Evolutionary conservation across 768 basidiomycete genomes (phyloP).

Genomic region (Amanita pallidorosea): DNA sequence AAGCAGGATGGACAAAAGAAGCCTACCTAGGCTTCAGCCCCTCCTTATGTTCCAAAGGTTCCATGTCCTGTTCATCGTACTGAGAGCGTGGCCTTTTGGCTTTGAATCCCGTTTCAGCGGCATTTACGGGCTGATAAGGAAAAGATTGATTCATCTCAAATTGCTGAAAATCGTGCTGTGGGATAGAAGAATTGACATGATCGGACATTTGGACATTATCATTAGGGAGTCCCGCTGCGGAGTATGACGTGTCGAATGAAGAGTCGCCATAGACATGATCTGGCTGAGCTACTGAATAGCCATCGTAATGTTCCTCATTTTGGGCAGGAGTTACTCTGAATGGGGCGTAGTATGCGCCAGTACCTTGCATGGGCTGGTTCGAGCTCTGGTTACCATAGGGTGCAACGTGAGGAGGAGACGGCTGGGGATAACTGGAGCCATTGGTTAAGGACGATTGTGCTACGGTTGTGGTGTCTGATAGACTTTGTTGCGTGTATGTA

Average conservation of each 20-base stretch:
- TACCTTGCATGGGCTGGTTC: neutral
- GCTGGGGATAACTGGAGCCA: slow-evolving; percentile 6
- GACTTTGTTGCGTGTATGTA: slow-evolving; percentile 1
- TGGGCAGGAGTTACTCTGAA: neutral
- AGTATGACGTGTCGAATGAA: neutral
- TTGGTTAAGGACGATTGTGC: slow-evolving; percentile 8
- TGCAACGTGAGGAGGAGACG: neutral
- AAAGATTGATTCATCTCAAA: neutral
- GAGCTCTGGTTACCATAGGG: neutral
- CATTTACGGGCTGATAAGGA: neutral
- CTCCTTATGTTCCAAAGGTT: slow-evolving; percentile 23
- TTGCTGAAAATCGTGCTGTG: neutral
- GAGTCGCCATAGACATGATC: neutral
- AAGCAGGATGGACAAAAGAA: neutral
- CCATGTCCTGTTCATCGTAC: slow-evolving; percentile 26
- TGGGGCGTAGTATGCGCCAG: neutral
- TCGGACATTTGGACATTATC: neutral
- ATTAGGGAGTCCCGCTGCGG: neutral
- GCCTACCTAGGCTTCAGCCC: slow-evolving; percentile 34
- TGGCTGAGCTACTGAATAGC: neutral
- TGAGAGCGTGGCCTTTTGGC: slow-evolving; percentile 26
- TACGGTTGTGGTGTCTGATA: slow-evolving; percentile 5
- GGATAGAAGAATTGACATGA: neutral
- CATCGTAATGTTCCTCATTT: neutral
- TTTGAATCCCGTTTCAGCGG: slow-evolving; percentile 9